These are phyloP conservation scores for Gnaphalium uliginosum DNA, from an alignment of 129 eudicot genomes.

Conservation along the genomic window DNA sequence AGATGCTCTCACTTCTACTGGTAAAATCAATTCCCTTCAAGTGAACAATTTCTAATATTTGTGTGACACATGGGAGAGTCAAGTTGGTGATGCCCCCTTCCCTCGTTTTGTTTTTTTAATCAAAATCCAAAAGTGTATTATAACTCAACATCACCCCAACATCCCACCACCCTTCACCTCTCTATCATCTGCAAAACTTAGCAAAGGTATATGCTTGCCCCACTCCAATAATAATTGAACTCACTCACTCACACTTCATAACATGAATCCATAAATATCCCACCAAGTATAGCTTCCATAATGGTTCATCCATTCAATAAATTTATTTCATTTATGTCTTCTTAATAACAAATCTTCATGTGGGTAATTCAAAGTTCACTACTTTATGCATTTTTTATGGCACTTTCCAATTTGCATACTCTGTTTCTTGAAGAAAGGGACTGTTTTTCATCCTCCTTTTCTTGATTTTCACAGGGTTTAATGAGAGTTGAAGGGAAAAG, in stretches of 20 bases:
- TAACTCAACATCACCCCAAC: slow-evolving; percentile 7
- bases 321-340: slow-evolving; percentile 14
- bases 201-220: slow-evolving; percentile 48
- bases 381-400: slow-evolving; percentile 16
- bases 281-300: slow-evolving; percentile 1
- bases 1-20: too few species aligned
- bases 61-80: slow-evolving; percentile 3
- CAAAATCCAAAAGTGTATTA: slow-evolving; percentile 24
- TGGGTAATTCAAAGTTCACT: slow-evolving; percentile 27
- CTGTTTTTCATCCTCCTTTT: slow-evolving; percentile 14
- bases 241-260: slow-evolving; percentile 20
- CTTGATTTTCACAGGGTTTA: slow-evolving; percentile 33
- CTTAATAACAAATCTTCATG: slow-evolving; percentile 26
- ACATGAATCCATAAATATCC: not conserved
- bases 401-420: slow-evolving; percentile 5
- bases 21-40: too few species aligned
- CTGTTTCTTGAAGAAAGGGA: slow-evolving; percentile 25
- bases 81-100: slow-evolving; percentile 29
- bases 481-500: slow-evolving; percentile 29
- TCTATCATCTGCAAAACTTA: slow-evolving; percentile 37
- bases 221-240: slow-evolving; percentile 46
- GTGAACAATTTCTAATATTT: too few species aligned
- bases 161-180: slow-evolving; percentile 20
- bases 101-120: not conserved
- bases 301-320: slow-evolving; percentile 20